Conservation (phyloP, 2,329 filamentous ascomycete genomes). For the Cladobotryum protrusum region DNA sequence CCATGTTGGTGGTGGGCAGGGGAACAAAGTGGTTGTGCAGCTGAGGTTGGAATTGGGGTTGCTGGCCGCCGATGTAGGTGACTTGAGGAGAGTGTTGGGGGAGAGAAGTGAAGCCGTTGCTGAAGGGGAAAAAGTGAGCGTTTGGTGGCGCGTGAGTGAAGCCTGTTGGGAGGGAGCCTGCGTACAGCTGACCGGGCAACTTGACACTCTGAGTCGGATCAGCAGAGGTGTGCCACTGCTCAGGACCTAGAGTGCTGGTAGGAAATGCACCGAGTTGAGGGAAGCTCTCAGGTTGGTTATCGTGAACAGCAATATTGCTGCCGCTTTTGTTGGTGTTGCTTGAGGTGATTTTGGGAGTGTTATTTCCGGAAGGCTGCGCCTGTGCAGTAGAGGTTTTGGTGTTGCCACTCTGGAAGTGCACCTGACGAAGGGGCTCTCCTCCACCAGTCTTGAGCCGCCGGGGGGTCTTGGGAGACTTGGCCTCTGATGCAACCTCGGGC, state of each 20-base stretch:
- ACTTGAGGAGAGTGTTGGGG: constrained; percentile 6
- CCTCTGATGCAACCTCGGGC: constrained; percentile 20
- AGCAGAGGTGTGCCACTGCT: constrained; percentile 29
- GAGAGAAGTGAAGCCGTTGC: background rate
- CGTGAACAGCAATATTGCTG: constrained; percentile 12
- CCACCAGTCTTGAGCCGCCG: constrained; percentile 21
- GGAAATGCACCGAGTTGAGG: constrained; percentile 24
- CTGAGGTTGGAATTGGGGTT: constrained; percentile 10
- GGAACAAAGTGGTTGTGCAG: constrained; percentile 13
- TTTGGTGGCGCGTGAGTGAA: constrained; percentile 2
- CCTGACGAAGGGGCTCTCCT: constrained; percentile 25
- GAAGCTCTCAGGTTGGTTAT: constrained; percentile 20
- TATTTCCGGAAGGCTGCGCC: background rate
- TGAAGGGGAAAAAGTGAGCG: constrained; percentile 13
- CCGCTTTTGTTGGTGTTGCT: background rate
- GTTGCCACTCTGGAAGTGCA: constrained; percentile 22
- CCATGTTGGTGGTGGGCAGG: constrained; percentile 24
- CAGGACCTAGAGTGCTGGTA: constrained; percentile 12
- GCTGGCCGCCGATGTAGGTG: constrained; percentile 23
- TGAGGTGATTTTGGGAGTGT: constrained; percentile 3
- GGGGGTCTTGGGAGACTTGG: constrained; percentile 25
- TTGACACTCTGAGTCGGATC: constrained; percentile 28
- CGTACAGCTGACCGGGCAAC: constrained; percentile 18
- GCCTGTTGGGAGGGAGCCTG: constrained; percentile 12
- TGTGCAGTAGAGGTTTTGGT: background rate